Evolutionary conservation across 202 grass and related monocot species (phyloP).

Genomic region (Zizania palustris): DNA sequence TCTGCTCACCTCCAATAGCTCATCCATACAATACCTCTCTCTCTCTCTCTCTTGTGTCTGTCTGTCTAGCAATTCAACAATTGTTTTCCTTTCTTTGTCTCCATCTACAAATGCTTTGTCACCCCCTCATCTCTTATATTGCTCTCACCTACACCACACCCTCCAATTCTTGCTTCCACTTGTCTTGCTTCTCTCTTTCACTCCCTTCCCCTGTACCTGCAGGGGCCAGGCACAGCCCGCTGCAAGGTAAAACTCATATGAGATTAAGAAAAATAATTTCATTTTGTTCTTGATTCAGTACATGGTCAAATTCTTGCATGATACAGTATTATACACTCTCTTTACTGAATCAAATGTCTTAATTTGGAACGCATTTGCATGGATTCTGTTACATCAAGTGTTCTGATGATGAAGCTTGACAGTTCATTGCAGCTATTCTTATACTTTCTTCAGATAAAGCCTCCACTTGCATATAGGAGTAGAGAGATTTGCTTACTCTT

Average conservation of each 20-base stretch:
- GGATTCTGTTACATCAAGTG: not conserved
- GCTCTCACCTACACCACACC: conserved; percentile 12
- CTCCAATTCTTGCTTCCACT: conserved; percentile 37
- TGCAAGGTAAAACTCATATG: conserved; percentile 28
- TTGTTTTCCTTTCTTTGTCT: conserved; percentile 35
- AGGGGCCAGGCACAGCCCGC: conserved; percentile 28
- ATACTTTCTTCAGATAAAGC: not conserved
- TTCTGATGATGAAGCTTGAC: not conserved
- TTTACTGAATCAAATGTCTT: not conserved
- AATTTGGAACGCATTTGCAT: not conserved
- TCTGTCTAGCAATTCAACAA: conserved; percentile 17
- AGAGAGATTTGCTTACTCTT: not conserved
- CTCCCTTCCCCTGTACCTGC: conserved; percentile 14
- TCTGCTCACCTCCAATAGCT: conserved; percentile 67
- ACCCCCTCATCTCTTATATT: conserved; percentile 44
- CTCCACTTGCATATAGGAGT: not conserved
- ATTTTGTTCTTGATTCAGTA: not conserved
- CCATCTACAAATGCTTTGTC: not conserved
- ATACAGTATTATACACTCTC: not conserved
- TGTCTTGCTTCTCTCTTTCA: not conserved
- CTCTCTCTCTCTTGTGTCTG: conserved; percentile 16
- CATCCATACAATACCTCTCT: conserved; percentile 51
- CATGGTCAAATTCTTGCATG: conserved; percentile 14
- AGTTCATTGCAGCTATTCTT: not conserved
- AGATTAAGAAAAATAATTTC: conserved; percentile 5